phyloP scores from a whole-genome alignment of 805 yeast genomes.

The Yamadazyma phyllophila region DNA sequence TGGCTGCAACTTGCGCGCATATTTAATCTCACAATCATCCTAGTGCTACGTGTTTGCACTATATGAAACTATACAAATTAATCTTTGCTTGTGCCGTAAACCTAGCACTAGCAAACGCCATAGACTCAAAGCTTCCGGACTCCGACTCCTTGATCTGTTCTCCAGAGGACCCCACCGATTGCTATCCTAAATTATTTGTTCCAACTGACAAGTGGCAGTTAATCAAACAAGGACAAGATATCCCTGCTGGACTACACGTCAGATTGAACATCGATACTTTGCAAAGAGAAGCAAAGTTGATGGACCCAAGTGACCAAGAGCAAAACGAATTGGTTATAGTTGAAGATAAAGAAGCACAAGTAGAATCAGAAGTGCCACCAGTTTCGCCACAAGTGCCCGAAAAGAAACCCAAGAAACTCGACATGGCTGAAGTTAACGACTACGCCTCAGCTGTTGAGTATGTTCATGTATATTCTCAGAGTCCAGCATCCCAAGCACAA shows the following conservation, averaged over 20 bases:
- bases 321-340: slow-evolving; percentile 10
- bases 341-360: neutral
- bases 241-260: slow-evolving; percentile 80
- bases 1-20: slow-evolving; percentile 2
- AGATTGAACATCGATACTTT: slow-evolving; percentile 74
- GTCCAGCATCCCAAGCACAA: neutral
- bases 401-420: slow-evolving; percentile 6
- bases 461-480: slow-evolving; percentile 1
- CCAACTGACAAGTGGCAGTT: slow-evolving; percentile 70
- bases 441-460: slow-evolving; percentile 18
- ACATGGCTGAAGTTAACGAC: slow-evolving; percentile 17
- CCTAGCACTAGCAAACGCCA: slow-evolving; percentile 1
- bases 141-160: slow-evolving; percentile 10
- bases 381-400: too few relatives aligned
- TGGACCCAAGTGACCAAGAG: slow-evolving; percentile 29
- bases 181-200: slow-evolving; percentile 62
- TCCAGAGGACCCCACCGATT: slow-evolving; percentile 30
- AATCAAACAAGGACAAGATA: slow-evolving; percentile 65
- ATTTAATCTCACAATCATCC: neutral
- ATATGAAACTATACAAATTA: neutral
- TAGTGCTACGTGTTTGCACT: slow-evolving; percentile 1
- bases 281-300: slow-evolving; percentile 62
- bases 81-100: neutral
- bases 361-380: neutral
- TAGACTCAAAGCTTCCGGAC: neutral